Percentiles rank a stretch among this genome's conserved stretches.
phyloP scores from a whole-genome alignment of 75 land plant genomes.

The Gnetum montanum region DNA sequence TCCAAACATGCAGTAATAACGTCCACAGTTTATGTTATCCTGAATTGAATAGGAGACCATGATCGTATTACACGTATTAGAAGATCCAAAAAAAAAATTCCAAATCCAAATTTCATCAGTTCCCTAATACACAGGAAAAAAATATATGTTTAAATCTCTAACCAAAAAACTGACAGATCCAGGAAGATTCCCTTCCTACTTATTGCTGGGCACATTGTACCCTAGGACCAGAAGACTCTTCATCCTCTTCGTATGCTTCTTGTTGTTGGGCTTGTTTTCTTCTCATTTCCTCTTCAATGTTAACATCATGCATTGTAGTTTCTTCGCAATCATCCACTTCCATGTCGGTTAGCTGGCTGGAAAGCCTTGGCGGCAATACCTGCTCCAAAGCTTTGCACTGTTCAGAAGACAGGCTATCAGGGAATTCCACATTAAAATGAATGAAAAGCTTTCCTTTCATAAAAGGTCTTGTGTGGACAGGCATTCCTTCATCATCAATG shows the following conservation, averaged over 20 bases:
- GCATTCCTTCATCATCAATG: slow-evolving; percentile 93
- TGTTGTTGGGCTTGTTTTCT: slow-evolving; percentile 60
- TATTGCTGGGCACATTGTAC: slow-evolving; percentile 72
- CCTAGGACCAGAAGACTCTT: slow-evolving; percentile 54
- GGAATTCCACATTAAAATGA: slow-evolving; percentile 82
- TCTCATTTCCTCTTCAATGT: slow-evolving; percentile 87
- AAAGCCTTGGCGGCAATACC: slow-evolving; percentile 51
- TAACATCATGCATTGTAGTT: slow-evolving; percentile 80
- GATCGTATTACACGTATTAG: no score
- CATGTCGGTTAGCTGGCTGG: slow-evolving; percentile 65
- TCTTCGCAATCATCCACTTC: slow-evolving; percentile 93
- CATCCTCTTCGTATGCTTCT: slow-evolving; percentile 91
- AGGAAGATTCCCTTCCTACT: background rate
- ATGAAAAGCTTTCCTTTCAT: slow-evolving; percentile 89
- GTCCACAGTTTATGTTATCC: no score
- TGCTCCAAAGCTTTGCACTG: slow-evolving; percentile 65
- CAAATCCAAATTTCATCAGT: no score
- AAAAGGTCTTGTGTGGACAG: slow-evolving; percentile 73
- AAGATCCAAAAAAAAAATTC: no score
- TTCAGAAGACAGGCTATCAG: slow-evolving; percentile 51
- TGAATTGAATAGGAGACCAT: no score
- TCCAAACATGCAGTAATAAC: no score
- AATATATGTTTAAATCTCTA: no score
- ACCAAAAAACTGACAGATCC: background rate
- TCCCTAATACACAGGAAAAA: no score